A percentile compares a stretch with the other conserved stretches of the same genome.
Evolutionary conservation across 2,329 filamentous ascomycete genomes (phyloP).

Genomic region (Aspergillus intermedius): DNA sequence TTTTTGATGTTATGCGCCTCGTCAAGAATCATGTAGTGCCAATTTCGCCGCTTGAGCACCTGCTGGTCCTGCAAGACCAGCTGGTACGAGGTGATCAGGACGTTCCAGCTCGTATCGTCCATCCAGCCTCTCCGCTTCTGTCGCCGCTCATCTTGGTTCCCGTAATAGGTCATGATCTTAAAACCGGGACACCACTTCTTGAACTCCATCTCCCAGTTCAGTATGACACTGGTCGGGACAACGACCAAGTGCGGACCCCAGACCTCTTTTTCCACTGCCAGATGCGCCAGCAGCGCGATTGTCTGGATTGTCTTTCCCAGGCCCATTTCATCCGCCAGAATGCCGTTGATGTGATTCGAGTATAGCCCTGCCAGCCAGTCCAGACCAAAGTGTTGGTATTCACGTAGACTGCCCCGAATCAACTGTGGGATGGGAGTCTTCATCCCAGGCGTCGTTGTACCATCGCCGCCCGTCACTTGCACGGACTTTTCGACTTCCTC

Average conservation of each 20-base stretch:
- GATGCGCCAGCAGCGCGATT: constrained; percentile 84
- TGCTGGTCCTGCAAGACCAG: constrained; percentile 90
- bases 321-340: constrained; percentile 97
- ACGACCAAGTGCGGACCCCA: constrained; percentile 97
- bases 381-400: constrained; percentile 94
- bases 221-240: constrained; percentile 94
- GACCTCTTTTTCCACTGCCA: constrained; percentile 80
- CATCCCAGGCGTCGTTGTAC: constrained; percentile 36
- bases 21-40: constrained; percentile 98
- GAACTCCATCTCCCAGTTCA: constrained; percentile 99
- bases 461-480: constrained; percentile 24
- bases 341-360: constrained; percentile 87
- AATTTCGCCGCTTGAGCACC: constrained; percentile 83
- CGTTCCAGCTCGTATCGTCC: constrained; percentile 90
- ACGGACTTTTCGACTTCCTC: background rate
- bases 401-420: constrained; percentile 78
- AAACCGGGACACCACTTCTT: constrained; percentile 97
- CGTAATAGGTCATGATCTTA: constrained; percentile 96
- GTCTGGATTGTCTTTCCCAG: constrained; percentile 98
- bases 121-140: constrained; percentile 89
- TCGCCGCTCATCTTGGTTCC: constrained; percentile 84
- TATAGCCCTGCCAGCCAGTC: constrained; percentile 96
- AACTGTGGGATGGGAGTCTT: constrained; percentile 75
- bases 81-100: constrained; percentile 96
- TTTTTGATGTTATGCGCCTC: constrained; percentile 99